Evolutionary conservation across 768 basidiomycete species (phyloP).

Genomic region (Psilocybe subaeruginosa): DNA sequence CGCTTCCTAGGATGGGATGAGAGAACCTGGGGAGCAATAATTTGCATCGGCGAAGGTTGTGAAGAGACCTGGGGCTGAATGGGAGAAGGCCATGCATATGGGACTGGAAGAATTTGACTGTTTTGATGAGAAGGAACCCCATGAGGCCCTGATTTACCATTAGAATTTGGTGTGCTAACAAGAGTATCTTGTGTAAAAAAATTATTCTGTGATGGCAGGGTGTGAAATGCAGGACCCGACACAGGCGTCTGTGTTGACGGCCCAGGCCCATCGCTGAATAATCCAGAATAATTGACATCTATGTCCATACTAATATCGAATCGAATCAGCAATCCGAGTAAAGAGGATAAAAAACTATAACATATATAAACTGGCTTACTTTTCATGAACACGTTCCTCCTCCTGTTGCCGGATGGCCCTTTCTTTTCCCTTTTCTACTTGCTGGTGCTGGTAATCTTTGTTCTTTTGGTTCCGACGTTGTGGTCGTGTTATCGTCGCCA

Average conservation of each 20-base stretch:
- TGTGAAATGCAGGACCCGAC: not conserved
- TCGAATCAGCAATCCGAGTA: too few species aligned
- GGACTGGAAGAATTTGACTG: not conserved
- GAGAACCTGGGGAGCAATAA: not conserved
- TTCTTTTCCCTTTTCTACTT: not conserved
- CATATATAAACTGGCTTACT: not conserved
- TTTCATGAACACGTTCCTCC: not conserved
- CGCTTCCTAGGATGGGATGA: not conserved
- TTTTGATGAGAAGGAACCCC: not conserved
- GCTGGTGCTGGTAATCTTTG: not conserved
- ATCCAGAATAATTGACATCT: too few species aligned
- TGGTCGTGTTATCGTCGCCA: too few species aligned
- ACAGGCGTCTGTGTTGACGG: constrained; percentile 15
- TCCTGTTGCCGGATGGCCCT: not conserved
- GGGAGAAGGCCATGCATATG: not conserved
- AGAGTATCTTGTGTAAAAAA: constrained; percentile 16
- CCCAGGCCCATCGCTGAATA: constrained; percentile 2
- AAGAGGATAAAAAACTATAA: too few species aligned
- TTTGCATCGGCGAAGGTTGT: not conserved
- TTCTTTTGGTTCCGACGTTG: too few species aligned
- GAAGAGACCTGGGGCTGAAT: not conserved
- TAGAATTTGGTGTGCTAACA: constrained; percentile 2
- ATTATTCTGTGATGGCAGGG: not conserved
- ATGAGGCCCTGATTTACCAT: not conserved
- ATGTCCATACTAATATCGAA: too few species aligned